A percentile compares a stretch with the other conserved stretches of the same genome.
phyloP scores from a whole-genome alignment of 768 basidiomycete species.

The Lactarius akahatsu region DNA sequence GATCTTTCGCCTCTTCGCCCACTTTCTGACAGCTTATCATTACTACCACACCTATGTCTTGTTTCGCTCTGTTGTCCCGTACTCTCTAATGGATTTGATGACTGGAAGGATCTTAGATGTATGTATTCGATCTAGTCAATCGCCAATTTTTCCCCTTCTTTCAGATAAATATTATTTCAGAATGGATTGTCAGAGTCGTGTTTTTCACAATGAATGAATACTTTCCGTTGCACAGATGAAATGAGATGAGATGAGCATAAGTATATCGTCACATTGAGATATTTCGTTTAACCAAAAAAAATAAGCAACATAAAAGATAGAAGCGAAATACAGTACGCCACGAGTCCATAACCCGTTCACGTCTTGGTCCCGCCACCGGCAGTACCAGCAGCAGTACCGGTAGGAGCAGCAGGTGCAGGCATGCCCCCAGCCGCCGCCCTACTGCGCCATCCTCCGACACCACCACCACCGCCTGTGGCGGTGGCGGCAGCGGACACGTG shows the following conservation, averaged over 20 bases:
- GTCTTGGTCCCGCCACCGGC: slow-evolving; percentile 2
- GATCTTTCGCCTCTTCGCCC: not conserved
- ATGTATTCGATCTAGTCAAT: not conserved
- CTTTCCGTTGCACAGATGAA: not conserved
- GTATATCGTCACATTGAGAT: slow-evolving; percentile 3
- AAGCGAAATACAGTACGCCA: not conserved
- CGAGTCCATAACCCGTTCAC: not conserved
- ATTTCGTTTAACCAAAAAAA: not conserved
- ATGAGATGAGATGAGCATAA: slow-evolving; percentile 4
- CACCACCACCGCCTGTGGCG: no score
- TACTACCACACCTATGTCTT: not conserved
- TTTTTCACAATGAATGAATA: not conserved
- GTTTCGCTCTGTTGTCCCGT: not conserved
- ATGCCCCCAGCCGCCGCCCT: not conserved
- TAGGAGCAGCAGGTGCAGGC: not conserved
- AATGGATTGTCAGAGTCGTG: no score
- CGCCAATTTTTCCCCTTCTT: not conserved
- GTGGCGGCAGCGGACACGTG: slow-evolving; percentile 15
- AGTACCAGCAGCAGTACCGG: not conserved
- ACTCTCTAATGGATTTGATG: slow-evolving; percentile 10
- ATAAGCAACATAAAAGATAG: not conserved
- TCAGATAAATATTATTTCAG: no score
- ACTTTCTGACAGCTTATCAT: not conserved
- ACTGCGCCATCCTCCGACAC: slow-evolving; percentile 1
- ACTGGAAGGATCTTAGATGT: slow-evolving; percentile 13